Percentiles rank a stretch among this genome's conserved stretches.
Evolutionary conservation across 305 asterid genomes (phyloP).

Genomic region (Fraxinus ornus): DNA sequence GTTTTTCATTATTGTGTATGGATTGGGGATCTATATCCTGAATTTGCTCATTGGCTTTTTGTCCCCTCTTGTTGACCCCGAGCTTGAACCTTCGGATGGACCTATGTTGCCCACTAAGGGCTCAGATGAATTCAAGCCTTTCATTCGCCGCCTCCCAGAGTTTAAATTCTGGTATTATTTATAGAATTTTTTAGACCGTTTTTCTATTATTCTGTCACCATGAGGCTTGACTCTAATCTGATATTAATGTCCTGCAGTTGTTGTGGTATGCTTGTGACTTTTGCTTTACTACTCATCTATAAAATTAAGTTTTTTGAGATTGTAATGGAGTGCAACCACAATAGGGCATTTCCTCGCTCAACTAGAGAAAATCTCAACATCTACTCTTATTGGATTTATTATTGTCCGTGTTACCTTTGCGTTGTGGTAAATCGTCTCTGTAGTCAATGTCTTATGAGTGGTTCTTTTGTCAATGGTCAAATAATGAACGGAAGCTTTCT

Average conservation of each 20-base stretch:
- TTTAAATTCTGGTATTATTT: constrained; percentile 76
- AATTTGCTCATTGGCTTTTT: constrained; percentile 84
- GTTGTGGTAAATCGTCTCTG: background rate
- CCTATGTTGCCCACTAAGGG: constrained; percentile 81
- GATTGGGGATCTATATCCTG: constrained; percentile 77
- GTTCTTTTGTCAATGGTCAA: background rate
- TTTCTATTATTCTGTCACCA: background rate
- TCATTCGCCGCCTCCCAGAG: constrained; percentile 92
- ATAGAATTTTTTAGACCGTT: background rate
- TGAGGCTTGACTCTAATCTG: constrained; percentile 3
- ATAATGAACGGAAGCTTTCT: background rate
- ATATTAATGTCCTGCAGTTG: background rate
- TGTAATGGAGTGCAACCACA: background rate
- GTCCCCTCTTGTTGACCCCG: constrained; percentile 88
- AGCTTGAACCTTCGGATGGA: constrained; percentile 72
- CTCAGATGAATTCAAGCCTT: constrained; percentile 88
- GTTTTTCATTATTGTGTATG: constrained; percentile 73
- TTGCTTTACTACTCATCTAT: background rate
- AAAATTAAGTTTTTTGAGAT: background rate
- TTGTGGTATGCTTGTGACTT: background rate
- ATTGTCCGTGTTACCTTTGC: background rate
- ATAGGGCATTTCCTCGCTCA: background rate
- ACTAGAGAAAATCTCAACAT: background rate
- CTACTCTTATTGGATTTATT: background rate
- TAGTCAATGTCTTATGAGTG: background rate